phyloP scores from a whole-genome alignment of 2,329 filamentous ascomycete species.

The Calonectria fujianensis region DNA sequence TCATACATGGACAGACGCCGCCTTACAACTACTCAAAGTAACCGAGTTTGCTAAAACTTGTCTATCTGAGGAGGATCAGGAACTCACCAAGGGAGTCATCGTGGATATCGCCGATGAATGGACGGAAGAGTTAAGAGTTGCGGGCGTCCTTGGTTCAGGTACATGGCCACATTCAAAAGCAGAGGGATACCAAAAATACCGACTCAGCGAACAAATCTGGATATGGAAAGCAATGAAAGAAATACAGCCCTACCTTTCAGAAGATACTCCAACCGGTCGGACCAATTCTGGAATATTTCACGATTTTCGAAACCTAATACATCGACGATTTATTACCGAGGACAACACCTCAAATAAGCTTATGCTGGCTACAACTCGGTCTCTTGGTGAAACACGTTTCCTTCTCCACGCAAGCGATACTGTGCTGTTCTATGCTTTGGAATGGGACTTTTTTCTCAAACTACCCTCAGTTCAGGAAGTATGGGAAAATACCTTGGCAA shows the following conservation, averaged over 20 bases:
- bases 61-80: neutral
- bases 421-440: neutral
- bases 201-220: neutral
- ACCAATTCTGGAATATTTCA: neutral
- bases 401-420: neutral
- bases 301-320: neutral
- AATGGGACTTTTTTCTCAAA: neutral
- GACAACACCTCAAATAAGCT: neutral
- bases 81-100: neutral
- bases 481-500: neutral
- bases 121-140: rapidly evolving
- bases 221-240: neutral
- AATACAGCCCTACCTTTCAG: neutral
- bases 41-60: neutral
- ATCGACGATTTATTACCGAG: neutral
- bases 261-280: neutral
- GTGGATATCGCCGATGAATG: neutral
- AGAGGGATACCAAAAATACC: neutral
- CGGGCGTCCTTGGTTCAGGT: neutral
- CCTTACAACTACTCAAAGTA: neutral
- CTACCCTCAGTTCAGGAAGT: neutral
- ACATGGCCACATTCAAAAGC: neutral
- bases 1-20: neutral
- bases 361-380: neutral
- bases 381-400: neutral